Evolutionary conservation across 495 filamentous ascomycete species (phyloP).

Genomic region (Clohesyomyces aquaticus): DNA sequence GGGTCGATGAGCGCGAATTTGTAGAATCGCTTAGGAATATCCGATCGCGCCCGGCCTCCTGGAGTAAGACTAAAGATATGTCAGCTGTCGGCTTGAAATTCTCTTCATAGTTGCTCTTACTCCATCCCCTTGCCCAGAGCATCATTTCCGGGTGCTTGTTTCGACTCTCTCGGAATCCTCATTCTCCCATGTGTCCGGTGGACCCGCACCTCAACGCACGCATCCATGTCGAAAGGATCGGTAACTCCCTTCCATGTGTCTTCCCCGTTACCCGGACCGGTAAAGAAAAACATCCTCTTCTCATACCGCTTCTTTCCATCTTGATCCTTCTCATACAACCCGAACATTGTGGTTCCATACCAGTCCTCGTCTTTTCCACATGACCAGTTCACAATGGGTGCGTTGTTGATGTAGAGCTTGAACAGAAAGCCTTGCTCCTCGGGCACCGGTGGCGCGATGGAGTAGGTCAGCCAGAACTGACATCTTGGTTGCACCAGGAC

Average conservation of each 20-base stretch:
- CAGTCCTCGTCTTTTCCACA: constrained; percentile 46
- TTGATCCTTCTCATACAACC: constrained; percentile 38
- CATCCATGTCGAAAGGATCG: constrained; percentile 16
- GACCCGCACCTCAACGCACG: constrained; percentile 48
- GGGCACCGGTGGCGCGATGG: constrained; percentile 44
- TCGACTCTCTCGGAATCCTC: constrained; percentile 40
- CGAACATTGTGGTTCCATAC: constrained; percentile 51
- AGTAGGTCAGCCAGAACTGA: constrained; percentile 51
- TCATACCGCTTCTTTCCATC: constrained; percentile 41
- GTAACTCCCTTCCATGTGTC: constrained; percentile 19
- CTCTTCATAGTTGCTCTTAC: constrained; percentile 14
- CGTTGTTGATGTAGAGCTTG: constrained; percentile 50
- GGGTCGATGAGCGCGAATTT: constrained; percentile 52
- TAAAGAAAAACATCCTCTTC: constrained; percentile 47
- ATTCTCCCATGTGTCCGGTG: constrained; percentile 46
- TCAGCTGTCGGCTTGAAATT: not conserved
- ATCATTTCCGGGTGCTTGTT: constrained; percentile 30
- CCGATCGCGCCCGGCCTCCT: constrained; percentile 41
- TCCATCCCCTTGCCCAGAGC: constrained; percentile 23
- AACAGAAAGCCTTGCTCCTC: constrained; percentile 48
- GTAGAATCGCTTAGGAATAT: constrained; percentile 49
- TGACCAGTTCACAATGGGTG: constrained; percentile 49
- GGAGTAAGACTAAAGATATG: constrained; percentile 44
- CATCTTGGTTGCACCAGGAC: constrained; percentile 44
- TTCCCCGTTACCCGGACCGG: not conserved